Conservation (phyloP, 2,329 filamentous ascomycete species). For the Clonostachys rosea region DNA sequence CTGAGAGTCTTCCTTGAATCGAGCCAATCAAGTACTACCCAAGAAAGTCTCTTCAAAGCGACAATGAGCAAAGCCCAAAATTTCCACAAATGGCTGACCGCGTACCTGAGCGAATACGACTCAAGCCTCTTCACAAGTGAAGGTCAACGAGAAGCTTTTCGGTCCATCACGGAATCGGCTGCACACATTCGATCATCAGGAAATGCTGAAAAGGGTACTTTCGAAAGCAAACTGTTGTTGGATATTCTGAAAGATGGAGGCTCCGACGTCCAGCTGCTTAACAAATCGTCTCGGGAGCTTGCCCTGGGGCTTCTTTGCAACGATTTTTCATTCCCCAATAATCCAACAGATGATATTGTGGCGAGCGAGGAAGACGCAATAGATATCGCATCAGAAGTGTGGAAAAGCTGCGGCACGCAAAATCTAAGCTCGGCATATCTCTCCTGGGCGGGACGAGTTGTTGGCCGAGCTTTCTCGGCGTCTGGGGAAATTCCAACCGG, state of each 20-base stretch:
- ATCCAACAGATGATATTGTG: slow-evolving; percentile 57
- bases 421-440: slow-evolving; percentile 65
- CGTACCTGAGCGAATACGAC: slow-evolving; percentile 61
- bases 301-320: slow-evolving; percentile 71
- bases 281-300: slow-evolving; percentile 62
- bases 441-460: slow-evolving; percentile 78
- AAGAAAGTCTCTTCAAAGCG: slow-evolving; percentile 75
- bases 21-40: slow-evolving; percentile 73
- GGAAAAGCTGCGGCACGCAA: slow-evolving; percentile 68
- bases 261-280: slow-evolving; percentile 59
- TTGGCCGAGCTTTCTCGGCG: slow-evolving; percentile 79
- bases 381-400: slow-evolving; percentile 61
- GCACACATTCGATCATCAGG: slow-evolving; percentile 62
- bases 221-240: slow-evolving; percentile 78
- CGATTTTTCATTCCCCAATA: slow-evolving; percentile 57
- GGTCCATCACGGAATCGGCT: slow-evolving; percentile 64
- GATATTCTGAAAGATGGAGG: slow-evolving; percentile 73
- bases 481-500: slow-evolving; percentile 63
- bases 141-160: slow-evolving; percentile 52
- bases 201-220: slow-evolving; percentile 62
- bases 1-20: slow-evolving; percentile 72
- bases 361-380: slow-evolving; percentile 61
- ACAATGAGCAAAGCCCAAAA: slow-evolving; percentile 70
- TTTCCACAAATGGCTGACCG: slow-evolving; percentile 76
- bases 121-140: slow-evolving; percentile 45